Conservation (phyloP, 2,329 filamentous ascomycete genomes). For the Botrytis aclada region DNA sequence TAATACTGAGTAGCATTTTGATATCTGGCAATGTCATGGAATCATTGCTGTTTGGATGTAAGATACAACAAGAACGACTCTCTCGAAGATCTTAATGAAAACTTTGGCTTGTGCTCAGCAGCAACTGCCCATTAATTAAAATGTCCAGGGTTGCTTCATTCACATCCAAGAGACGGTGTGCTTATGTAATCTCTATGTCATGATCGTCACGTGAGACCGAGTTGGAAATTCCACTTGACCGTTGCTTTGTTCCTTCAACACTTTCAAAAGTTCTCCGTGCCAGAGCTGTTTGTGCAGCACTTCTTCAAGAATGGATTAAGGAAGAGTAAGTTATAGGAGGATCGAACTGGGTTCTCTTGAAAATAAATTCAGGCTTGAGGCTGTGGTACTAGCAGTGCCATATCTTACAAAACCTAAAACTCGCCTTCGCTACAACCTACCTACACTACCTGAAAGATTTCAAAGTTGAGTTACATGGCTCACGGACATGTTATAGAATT, state of each 20-base stretch:
- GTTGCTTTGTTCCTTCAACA: background rate
- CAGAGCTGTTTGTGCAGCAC: background rate
- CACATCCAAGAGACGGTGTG: background rate
- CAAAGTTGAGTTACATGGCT: conserved; percentile 11
- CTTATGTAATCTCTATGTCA: background rate
- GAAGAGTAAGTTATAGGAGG: background rate
- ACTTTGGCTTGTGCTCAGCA: background rate
- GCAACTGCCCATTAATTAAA: background rate
- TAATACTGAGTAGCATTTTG: conserved; percentile 20
- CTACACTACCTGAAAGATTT: background rate
- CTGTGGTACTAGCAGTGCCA: background rate
- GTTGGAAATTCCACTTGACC: background rate
- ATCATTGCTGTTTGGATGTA: conserved; percentile 8
- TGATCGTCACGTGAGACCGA: background rate
- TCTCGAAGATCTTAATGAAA: background rate
- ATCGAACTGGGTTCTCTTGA: background rate
- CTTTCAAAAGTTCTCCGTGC: background rate
- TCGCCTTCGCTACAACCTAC: background rate
- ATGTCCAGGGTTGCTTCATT: background rate
- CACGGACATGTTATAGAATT: conserved; percentile 6
- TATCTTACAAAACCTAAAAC: background rate
- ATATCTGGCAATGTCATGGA: conserved; percentile 12
- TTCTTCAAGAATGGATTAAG: background rate
- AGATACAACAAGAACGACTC: conserved; percentile 8
- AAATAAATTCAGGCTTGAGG: background rate